These are phyloP conservation scores for Pythium aquatile DNA, from an alignment of 352 stramenopile genomes.

Conservation along the genomic window DNA sequence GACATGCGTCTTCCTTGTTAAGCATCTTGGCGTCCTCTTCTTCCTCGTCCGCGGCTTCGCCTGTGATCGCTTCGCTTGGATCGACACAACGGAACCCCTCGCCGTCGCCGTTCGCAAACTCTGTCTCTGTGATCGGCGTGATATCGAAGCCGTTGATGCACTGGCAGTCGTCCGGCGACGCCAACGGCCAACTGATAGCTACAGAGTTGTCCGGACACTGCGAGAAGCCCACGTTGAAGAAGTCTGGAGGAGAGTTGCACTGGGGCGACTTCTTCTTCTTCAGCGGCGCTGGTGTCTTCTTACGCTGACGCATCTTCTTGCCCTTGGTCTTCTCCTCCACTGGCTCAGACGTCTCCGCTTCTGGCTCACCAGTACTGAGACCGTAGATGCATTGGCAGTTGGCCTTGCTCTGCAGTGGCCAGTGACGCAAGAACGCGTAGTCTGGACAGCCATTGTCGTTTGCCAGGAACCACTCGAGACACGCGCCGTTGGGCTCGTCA, in stretches of 20 bases:
- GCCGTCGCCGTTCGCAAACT: conserved; percentile 16
- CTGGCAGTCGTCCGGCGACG: conserved; percentile 26
- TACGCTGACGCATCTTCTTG: conserved; percentile 30
- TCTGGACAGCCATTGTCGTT: conserved; percentile 65
- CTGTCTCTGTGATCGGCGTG: conserved; percentile 17
- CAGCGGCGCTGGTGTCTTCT: conserved; percentile 7
- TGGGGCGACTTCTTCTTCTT: conserved; percentile 17
- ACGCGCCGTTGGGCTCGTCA: conserved; percentile 46
- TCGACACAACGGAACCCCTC: conserved; percentile 27
- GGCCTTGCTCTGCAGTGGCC: conserved; percentile 69
- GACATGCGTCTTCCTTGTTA: conserved; percentile 31
- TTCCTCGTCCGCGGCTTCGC: conserved; percentile 36
- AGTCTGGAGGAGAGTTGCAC: conserved; percentile 29
- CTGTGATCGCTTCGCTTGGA: conserved; percentile 15
- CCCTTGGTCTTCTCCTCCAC: conserved; percentile 18
- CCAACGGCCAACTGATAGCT: conserved; percentile 28
- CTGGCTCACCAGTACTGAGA: conserved; percentile 26
- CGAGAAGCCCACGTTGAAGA: conserved; percentile 21
- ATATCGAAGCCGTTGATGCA: conserved; percentile 26
- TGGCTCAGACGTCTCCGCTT: conserved; percentile 15
- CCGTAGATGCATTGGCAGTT: conserved; percentile 79
- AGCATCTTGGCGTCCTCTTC: background rate
- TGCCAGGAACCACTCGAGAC: conserved; percentile 64
- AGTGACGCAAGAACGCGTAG: conserved; percentile 61
- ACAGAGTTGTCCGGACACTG: conserved; percentile 25